phyloP scores from a whole-genome alignment of 2,329 filamentous ascomycete species.

The Pseudogymnoascus sp. region DNA sequence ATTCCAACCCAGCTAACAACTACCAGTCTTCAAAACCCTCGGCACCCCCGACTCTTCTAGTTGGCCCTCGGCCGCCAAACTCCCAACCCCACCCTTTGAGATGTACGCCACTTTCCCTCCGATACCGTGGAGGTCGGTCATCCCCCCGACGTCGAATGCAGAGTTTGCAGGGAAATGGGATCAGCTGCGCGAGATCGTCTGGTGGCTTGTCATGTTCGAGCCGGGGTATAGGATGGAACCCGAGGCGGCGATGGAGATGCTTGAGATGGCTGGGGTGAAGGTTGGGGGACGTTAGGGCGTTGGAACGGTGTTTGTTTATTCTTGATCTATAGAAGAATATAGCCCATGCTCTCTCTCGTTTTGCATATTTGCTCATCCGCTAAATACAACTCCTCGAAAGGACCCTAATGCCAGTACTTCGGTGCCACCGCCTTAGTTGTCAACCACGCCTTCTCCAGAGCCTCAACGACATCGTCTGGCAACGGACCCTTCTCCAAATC shows the following conservation, averaged over 20 bases:
- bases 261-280: background rate
- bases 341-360: background rate
- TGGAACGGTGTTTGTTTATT: background rate
- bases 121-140: background rate
- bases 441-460: constrained; percentile 47
- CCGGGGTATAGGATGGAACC: background rate
- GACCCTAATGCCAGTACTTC: constrained; percentile 39
- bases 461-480: background rate
- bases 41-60: constrained; percentile 73
- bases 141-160: background rate
- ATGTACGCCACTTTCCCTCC: constrained; percentile 68
- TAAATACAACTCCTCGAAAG: background rate
- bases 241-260: background rate
- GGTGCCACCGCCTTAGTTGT: constrained; percentile 67
- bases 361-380: constrained; percentile 7
- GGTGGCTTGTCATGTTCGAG: background rate
- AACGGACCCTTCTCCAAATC: background rate
- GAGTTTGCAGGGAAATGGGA: background rate
- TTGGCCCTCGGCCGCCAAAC: constrained; percentile 72
- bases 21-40: constrained; percentile 81
- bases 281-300: background rate
- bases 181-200: constrained; percentile 19
- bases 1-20: background rate
- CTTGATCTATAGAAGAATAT: background rate
- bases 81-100: constrained; percentile 75